phyloP scores from a whole-genome alignment of 148 eudicot genomes.

The Amaranthus hypochondriacus region DNA sequence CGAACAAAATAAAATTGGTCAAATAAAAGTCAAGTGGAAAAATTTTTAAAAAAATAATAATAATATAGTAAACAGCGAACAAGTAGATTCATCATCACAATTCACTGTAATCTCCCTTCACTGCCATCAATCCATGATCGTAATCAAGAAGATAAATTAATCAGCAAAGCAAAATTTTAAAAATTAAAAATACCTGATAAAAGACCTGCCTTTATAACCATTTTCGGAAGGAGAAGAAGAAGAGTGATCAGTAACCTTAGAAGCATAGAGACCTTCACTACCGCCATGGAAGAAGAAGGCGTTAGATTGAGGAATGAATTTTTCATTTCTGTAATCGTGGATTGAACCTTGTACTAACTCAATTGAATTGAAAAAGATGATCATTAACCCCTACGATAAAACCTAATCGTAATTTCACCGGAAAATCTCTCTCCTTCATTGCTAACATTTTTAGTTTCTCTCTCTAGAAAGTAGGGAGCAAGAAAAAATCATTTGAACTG shows the following conservation, averaged over 20 bases:
- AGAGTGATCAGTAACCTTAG: conserved; percentile 30
- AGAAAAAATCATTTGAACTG: background rate
- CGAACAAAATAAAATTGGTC: too few relatives aligned
- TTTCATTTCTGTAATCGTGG: conserved; percentile 68
- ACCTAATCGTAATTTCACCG: conserved; percentile 34
- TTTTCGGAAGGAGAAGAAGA: conserved; percentile 28
- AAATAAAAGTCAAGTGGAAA: too few relatives aligned
- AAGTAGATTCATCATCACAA: too few relatives aligned
- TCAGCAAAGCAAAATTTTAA: background rate
- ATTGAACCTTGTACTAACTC: conserved; percentile 40
- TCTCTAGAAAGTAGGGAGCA: background rate
- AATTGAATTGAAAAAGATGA: conserved; percentile 26
- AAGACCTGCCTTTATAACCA: conserved; percentile 56
- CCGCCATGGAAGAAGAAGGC: conserved; percentile 92
- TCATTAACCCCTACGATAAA: conserved; percentile 22
- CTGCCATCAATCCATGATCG: background rate
- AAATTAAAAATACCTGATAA: conserved; percentile 44
- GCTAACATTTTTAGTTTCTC: background rate
- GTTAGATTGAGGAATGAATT: conserved; percentile 50
- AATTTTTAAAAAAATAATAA: too few relatives aligned
- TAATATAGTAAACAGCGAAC: too few relatives aligned
- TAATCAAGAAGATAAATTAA: background rate
- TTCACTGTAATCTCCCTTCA: too few relatives aligned
- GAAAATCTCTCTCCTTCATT: conserved; percentile 16
- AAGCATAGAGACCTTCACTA: conserved; percentile 89